Conservation (phyloP, 768 basidiomycete species). For the Tubosaeta sp. region DNA sequence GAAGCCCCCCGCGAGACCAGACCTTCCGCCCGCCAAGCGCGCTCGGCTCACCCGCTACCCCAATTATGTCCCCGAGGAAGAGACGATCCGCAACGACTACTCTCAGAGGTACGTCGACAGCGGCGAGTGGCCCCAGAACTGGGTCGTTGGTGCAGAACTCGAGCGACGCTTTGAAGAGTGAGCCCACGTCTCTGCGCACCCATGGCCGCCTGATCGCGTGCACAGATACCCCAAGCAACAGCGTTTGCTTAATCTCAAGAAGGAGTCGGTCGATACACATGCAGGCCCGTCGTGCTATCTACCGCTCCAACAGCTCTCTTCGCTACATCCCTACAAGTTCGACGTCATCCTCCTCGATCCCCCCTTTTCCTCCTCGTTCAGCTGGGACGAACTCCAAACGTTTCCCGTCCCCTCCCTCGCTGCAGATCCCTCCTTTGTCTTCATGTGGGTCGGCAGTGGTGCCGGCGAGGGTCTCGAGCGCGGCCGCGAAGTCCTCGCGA, state of each 20-base stretch:
- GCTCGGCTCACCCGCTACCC: conserved; percentile 64
- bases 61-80: conserved; percentile 91
- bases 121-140: conserved; percentile 93
- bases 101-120: conserved; percentile 86
- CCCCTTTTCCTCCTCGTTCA: conserved; percentile 79
- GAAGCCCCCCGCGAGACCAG: conserved; percentile 38
- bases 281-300: conserved; percentile 75
- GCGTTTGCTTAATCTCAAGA: conserved; percentile 78
- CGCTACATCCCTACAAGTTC: conserved; percentile 68
- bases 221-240: conserved; percentile 91
- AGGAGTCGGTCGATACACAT: conserved; percentile 63
- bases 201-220: neutral
- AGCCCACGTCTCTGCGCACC: conserved; percentile 25
- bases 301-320: conserved; percentile 50
- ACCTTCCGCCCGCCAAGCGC: conserved; percentile 66
- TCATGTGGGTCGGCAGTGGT: conserved; percentile 94
- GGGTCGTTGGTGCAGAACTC: conserved; percentile 85
- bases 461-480: conserved; percentile 87
- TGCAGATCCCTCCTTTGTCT: conserved; percentile 89
- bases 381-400: conserved; percentile 80
- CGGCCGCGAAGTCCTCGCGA: conserved; percentile 84
- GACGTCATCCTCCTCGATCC: conserved; percentile 92
- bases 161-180: conserved; percentile 93
- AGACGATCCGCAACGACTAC: conserved; percentile 95
- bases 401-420: conserved; percentile 80